phyloP scores from a whole-genome alignment of 257 asterid genomes.

The Cinchona pubescens region DNA sequence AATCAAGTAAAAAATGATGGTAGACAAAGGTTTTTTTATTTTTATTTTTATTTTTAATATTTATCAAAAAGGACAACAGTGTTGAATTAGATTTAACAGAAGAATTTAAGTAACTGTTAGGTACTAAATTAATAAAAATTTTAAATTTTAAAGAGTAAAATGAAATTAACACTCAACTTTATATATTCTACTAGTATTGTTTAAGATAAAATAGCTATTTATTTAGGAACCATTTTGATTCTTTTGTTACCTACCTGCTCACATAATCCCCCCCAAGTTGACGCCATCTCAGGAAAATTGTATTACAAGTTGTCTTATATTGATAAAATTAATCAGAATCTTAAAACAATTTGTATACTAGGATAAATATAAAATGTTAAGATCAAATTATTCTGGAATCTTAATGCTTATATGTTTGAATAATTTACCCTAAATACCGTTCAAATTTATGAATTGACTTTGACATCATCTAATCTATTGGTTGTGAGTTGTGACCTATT shows the following conservation, averaged over 20 bases:
- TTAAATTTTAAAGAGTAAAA: too few relatives aligned
- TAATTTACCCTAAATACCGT: background rate
- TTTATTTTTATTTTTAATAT: too few relatives aligned
- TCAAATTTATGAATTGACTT: background rate
- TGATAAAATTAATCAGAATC: background rate
- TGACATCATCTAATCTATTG: background rate
- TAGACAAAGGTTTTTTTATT: too few relatives aligned
- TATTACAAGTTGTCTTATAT: background rate
- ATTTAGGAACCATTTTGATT: background rate
- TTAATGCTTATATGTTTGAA: slow-evolving; percentile 12
- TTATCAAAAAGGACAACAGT: too few relatives aligned
- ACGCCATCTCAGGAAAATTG: too few relatives aligned
- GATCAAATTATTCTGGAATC: background rate
- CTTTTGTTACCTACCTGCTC: background rate
- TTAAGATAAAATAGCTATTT: background rate
- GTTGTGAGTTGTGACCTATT: too few relatives aligned
- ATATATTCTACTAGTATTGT: background rate
- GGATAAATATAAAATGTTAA: background rate
- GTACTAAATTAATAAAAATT: too few relatives aligned
- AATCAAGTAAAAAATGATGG: too few relatives aligned
- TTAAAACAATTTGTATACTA: background rate
- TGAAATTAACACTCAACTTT: too few relatives aligned
- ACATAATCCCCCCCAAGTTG: background rate
- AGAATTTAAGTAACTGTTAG: too few relatives aligned
- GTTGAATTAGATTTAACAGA: too few relatives aligned